Evolutionary conservation across 2,329 filamentous ascomycete genomes (phyloP).

Genomic region (Chaetomium strumarium): DNA sequence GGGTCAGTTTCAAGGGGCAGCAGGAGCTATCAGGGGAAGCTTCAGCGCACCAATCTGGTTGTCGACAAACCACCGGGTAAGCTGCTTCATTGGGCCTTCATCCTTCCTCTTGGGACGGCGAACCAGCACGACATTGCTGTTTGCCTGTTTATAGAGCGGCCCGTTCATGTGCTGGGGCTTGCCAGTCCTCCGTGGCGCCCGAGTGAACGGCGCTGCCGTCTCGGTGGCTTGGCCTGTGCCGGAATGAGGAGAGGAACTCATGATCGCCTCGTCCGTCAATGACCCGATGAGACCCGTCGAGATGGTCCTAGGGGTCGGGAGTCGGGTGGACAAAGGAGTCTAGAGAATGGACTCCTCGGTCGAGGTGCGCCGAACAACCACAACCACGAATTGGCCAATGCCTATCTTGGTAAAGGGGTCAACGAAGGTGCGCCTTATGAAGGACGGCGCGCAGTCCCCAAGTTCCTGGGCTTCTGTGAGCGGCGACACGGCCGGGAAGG

Average conservation of each 20-base stretch:
- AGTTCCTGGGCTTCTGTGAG: background rate
- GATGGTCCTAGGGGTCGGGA: background rate
- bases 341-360: background rate
- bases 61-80: slow-evolving; percentile 65
- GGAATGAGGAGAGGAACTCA: slow-evolving; percentile 16
- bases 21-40: background rate
- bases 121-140: slow-evolving; percentile 48
- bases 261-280: slow-evolving; percentile 17
- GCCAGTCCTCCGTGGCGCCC: slow-evolving; percentile 19
- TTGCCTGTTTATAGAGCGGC: slow-evolving; percentile 52
- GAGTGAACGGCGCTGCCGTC: slow-evolving; percentile 8
- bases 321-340: background rate
- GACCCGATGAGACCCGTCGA: background rate
- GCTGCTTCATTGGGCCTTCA: slow-evolving; percentile 53
- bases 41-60: slow-evolving; percentile 68
- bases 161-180: slow-evolving; percentile 42
- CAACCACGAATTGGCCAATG: background rate
- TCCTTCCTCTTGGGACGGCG: slow-evolving; percentile 56
- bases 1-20: slow-evolving; percentile 5
- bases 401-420: background rate
- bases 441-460: background rate
- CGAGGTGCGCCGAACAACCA: background rate
- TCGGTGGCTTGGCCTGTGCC: slow-evolving; percentile 13
- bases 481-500: slow-evolving; percentile 1
- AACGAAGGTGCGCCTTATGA: slow-evolving; percentile 2